These are phyloP conservation scores for Candida arabinofermentans DNA, from an alignment of 805 yeast species.

Conservation along the genomic window DNA sequence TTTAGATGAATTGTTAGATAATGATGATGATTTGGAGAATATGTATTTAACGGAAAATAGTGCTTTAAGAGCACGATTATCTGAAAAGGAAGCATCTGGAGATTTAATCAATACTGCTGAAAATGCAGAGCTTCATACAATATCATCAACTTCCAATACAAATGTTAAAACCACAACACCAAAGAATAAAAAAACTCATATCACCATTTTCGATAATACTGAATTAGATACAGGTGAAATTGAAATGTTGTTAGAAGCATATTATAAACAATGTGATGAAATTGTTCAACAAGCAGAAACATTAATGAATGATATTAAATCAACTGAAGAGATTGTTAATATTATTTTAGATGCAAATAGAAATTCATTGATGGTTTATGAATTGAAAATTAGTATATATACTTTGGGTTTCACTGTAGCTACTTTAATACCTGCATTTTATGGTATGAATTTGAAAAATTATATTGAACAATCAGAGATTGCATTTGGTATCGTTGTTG, in stretches of 20 bases:
- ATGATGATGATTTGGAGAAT: constrained; percentile 77
- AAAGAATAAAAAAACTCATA: background rate
- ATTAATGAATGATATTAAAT: constrained; percentile 73
- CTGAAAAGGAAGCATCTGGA: background rate
- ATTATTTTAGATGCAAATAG: constrained; percentile 89
- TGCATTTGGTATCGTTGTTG: constrained; percentile 61
- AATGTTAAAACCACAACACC: background rate
- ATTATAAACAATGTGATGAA: constrained; percentile 89
- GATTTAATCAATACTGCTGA: background rate
- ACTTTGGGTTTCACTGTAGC: constrained; percentile 85
- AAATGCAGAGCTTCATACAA: background rate
- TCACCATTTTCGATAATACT: constrained; percentile 5
- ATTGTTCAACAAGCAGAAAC: constrained; percentile 88
- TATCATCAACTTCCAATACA: background rate
- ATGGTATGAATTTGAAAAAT: constrained; percentile 82
- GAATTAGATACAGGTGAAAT: constrained; percentile 53
- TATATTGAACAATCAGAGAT: constrained; percentile 63
- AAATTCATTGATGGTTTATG: constrained; percentile 83
- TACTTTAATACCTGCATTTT: constrained; percentile 79
- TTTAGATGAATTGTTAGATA: constrained; percentile 77
- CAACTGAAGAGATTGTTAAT: constrained; percentile 90
- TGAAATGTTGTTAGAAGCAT: constrained; percentile 84
- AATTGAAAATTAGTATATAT: constrained; percentile 75
- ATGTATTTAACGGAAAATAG: constrained; percentile 62
- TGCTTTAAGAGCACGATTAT: constrained; percentile 13